These are phyloP conservation scores for Colletotrichum trifolii DNA, from an alignment of 2,329 filamentous ascomycete species.

Conservation along the genomic window DNA sequence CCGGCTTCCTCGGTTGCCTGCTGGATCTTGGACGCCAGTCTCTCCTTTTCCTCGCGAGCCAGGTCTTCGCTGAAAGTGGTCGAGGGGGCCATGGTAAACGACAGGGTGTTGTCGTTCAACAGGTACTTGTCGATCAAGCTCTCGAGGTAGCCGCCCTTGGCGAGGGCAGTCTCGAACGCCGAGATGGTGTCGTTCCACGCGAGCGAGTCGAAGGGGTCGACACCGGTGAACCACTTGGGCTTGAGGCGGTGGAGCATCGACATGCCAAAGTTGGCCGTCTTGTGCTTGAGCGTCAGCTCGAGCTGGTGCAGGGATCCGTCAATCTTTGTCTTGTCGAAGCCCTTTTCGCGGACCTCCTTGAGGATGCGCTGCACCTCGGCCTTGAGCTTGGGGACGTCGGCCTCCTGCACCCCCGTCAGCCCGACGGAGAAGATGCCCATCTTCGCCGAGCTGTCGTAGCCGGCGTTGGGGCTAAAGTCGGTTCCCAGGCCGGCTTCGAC, in stretches of 20 bases:
- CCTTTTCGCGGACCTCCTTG: conserved; percentile 74
- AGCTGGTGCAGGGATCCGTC: conserved; percentile 94
- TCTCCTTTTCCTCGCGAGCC: conserved; percentile 78
- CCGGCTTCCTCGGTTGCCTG: conserved; percentile 76
- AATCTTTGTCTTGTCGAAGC: conserved; percentile 91
- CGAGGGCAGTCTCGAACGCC: conserved; percentile 82
- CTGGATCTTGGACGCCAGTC: conserved; percentile 79
- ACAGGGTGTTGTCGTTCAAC: conserved; percentile 85
- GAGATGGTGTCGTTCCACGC: conserved; percentile 91
- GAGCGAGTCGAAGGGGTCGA: conserved; percentile 90
- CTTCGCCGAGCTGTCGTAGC: conserved; percentile 83
- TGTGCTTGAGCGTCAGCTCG: conserved; percentile 93
- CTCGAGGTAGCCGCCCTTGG: conserved; percentile 84
- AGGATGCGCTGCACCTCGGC: conserved; percentile 79
- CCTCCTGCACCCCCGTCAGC: conserved; percentile 86
- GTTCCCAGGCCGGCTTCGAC: conserved; percentile 91
- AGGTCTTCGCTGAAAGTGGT: conserved; percentile 79
- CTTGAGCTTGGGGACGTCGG: conserved; percentile 82
- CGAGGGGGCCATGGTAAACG: conserved; percentile 94
- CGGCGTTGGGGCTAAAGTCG: conserved; percentile 94
- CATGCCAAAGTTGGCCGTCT: conserved; percentile 95
- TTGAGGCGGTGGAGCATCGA: conserved; percentile 88
- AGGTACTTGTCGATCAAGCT: conserved; percentile 89
- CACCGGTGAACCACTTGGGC: conserved; percentile 94
- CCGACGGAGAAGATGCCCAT: conserved; percentile 90